Conservation (phyloP, 768 basidiomycete genomes). For the Boletus sp. region DNA sequence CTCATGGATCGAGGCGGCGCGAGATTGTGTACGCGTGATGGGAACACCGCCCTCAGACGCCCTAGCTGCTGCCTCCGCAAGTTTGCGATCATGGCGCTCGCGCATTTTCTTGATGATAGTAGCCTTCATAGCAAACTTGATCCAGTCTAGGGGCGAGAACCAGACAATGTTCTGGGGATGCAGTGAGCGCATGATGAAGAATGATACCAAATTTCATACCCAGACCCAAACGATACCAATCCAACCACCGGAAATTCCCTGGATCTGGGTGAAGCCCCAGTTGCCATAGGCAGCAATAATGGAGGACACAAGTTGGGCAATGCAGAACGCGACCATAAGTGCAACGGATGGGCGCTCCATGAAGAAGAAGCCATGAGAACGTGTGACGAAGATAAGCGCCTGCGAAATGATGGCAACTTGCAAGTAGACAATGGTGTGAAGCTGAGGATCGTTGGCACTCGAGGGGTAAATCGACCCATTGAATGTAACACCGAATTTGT, state of each 20-base stretch:
- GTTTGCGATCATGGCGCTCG: slow-evolving; percentile 49
- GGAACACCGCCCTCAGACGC: slow-evolving; percentile 50
- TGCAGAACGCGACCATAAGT: slow-evolving; percentile 84
- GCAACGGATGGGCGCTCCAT: slow-evolving; percentile 93
- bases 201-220: slow-evolving; percentile 48
- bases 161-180: slow-evolving; percentile 78
- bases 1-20: slow-evolving; percentile 87
- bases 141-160: slow-evolving; percentile 93
- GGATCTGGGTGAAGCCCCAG: slow-evolving; percentile 92
- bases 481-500: slow-evolving; percentile 76
- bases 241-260: slow-evolving; percentile 85
- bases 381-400: slow-evolving; percentile 94
- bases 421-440: slow-evolving; percentile 91
- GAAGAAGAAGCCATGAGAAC: slow-evolving; percentile 94
- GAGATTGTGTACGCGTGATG: slow-evolving; percentile 84
- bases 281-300: slow-evolving; percentile 93
- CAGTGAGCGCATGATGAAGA: slow-evolving; percentile 9
- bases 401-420: slow-evolving; percentile 99
- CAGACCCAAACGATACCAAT: slow-evolving; percentile 97
- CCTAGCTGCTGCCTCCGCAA: slow-evolving; percentile 38
- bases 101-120: slow-evolving; percentile 87
- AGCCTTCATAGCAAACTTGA: slow-evolving; percentile 96
- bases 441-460: slow-evolving; percentile 56
- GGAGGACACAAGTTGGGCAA: slow-evolving; percentile 92
- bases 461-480: slow-evolving; percentile 27